phyloP scores from a whole-genome alignment of 1,284 basidiomycete genomes.

The Ganoderma multipileum region DNA sequence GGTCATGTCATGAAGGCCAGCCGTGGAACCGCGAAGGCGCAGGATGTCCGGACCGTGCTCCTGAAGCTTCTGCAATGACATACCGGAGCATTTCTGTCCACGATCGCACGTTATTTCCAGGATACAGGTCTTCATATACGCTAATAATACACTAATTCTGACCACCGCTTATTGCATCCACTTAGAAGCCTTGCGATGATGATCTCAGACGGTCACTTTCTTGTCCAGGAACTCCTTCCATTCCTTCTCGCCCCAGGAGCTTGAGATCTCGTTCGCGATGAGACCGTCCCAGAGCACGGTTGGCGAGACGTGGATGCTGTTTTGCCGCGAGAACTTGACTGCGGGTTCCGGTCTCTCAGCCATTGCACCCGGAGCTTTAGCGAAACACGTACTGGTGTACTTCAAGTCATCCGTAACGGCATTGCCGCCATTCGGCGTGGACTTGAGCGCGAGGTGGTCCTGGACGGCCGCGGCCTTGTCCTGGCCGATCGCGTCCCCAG shows the following conservation, averaged over 20 bases:
- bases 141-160: constrained; percentile 18
- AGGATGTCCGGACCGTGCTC: constrained; percentile 52
- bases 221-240: constrained; percentile 85
- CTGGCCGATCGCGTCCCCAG: constrained; percentile 54
- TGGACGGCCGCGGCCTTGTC: constrained; percentile 58
- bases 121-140: not conserved
- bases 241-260: constrained; percentile 83
- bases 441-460: constrained; percentile 70
- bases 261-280: constrained; percentile 80
- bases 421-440: constrained; percentile 75
- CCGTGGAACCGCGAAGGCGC: constrained; percentile 79
- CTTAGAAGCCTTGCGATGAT: not conserved
- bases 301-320: constrained; percentile 92
- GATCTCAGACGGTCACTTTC: constrained; percentile 54
- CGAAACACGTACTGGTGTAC: constrained; percentile 68
- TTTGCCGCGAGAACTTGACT: constrained; percentile 93
- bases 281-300: constrained; percentile 90
- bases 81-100: not conserved
- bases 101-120: not conserved
- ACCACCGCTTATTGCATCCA: constrained; percentile 14
- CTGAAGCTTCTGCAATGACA: constrained; percentile 47
- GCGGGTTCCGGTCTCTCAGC: constrained; percentile 2
- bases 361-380: not conserved
- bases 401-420: constrained; percentile 86
- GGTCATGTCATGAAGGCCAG: constrained; percentile 91